Conservation (phyloP, 1,139 yeast species). For the Diutina siamensis region DNA sequence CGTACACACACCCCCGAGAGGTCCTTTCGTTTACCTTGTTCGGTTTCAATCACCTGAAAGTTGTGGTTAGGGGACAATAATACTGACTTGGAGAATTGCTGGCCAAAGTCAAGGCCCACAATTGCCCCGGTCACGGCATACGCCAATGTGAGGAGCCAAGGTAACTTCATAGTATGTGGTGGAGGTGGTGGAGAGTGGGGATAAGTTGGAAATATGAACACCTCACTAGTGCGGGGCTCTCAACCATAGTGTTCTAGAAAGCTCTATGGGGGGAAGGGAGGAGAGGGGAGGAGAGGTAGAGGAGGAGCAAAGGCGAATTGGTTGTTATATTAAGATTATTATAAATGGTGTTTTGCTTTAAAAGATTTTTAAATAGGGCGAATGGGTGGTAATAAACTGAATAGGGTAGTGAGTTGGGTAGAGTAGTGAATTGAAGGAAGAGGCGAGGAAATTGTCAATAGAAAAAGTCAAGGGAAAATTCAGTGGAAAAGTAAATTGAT, state of each 20-base stretch:
- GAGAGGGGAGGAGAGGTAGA: background rate
- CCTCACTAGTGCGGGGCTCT: background rate
- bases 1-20: constrained; percentile 66
- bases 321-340: too few relatives aligned
- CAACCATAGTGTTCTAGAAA: background rate
- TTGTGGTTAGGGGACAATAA: constrained; percentile 86
- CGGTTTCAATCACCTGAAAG: constrained; percentile 77
- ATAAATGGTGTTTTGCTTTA: too few relatives aligned
- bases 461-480: too few relatives aligned
- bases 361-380: too few relatives aligned
- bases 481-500: too few relatives aligned
- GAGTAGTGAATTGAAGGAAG: too few relatives aligned
- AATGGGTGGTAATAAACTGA: too few relatives aligned
- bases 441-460: too few relatives aligned
- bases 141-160: background rate
- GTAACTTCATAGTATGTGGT: background rate
- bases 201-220: background rate
- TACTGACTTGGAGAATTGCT: constrained; percentile 78
- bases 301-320: too few relatives aligned
- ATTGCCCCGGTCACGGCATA: constrained; percentile 38
- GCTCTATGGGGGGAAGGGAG: background rate
- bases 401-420: too few relatives aligned
- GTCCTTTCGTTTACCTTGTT: constrained; percentile 88
- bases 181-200: background rate
- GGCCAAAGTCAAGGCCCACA: constrained; percentile 83